Evolutionary conservation across 257 asterid genomes (phyloP), one percentile per base, ranked within the genome.

Genomic region (Plantago major): DNA sequence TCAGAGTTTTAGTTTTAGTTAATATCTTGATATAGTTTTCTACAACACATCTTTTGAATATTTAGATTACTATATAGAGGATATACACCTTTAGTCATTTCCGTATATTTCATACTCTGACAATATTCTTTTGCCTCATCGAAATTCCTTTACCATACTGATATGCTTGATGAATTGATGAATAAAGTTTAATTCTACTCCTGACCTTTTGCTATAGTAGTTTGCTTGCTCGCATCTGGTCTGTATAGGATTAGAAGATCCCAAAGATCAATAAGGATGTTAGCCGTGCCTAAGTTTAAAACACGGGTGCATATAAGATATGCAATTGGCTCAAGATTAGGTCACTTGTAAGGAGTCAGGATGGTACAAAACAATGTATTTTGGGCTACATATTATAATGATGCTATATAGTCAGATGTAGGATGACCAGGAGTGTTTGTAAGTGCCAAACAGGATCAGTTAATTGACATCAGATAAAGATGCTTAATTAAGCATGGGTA

Each of bases 41-140:
- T n/a, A 46, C 8, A 22, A n/a, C 22, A 14, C 45, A 55, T 47
- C 33, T 28, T 16, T 16, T 10, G 57, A 65, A 63, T 47, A 61
- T 57, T 42, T 37, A 43, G 53, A 38, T 64, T 42, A 40, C 58
- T 11, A 12, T 46, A 46, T 10, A 19, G 17, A 19, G 9, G 10
- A 10, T n/a, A 54, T 28, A 10, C 30, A 11, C 28, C 16, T n/a
- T 55, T 26, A 30, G 8, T 33, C 40, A 7, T 33, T 33, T 33
- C 40, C 3, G 40, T n/a, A 9, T 9, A 13, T 55, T n/a, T 37
- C 18, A 30, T 38, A 10, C 46, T 33, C n/a, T 14, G 4, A 33
- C 14, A n/a, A 55, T 43, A 10, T 33, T 14, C 18, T 42, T 55
- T 43, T 55, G 28, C 14, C 10, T 17, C 61, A 30, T 30, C 60